Base-by-base conservation (phyloP, 164 flowering plant species). In the Magnolia officinalis region DNA sequence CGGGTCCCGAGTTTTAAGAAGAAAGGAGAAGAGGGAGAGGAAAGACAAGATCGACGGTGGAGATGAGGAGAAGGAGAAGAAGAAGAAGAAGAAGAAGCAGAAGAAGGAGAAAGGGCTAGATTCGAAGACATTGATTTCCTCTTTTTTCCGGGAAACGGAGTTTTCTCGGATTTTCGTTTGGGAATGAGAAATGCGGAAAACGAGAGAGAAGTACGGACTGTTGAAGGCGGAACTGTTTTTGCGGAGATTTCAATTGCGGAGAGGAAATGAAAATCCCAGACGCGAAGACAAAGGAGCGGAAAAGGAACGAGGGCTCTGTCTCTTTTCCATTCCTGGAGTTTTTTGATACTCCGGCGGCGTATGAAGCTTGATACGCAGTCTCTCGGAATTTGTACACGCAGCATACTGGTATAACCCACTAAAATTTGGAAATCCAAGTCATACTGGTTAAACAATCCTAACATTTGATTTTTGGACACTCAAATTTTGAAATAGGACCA, bases 71-170 rank as follows among this genome's bases (percentile, higher is more conserved):
- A 70, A 31, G 10, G 2, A 19, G 29, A 9, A 16, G 72, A 51
- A 26, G 71, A 68, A 2, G 59, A 20, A 66, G 80, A 78, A 55
- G 52, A 67, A 67, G 50, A 4, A 50, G 52, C 61, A 67, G 64
- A 13, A 2, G 69, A 74, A 2, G 66, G 55, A 67, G 77, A 72
- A 31, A 80, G 68, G 18, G 84, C 74, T 18, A 84, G 70, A 78
- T 73, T 82, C 51, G 83, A 73, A 21, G 90, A 87, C 90, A 88
- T 85, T 79, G 75, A 13, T 70, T 67, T 67, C 31, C 45, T 19
- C 24, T 24, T 24, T 23, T 24, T 23, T 65, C 6, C 29, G 1
- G 20, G 23, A 9, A 63, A 18, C 21, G 2, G 11, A 24, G 20
- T 65, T 65, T 65, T 13, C 68, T 21, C 18, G 4, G 24, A 6